These are phyloP conservation scores for Camptophora hylomeconis DNA, from an alignment of 2,329 filamentous ascomycete species.

Conservation along the genomic window DNA sequence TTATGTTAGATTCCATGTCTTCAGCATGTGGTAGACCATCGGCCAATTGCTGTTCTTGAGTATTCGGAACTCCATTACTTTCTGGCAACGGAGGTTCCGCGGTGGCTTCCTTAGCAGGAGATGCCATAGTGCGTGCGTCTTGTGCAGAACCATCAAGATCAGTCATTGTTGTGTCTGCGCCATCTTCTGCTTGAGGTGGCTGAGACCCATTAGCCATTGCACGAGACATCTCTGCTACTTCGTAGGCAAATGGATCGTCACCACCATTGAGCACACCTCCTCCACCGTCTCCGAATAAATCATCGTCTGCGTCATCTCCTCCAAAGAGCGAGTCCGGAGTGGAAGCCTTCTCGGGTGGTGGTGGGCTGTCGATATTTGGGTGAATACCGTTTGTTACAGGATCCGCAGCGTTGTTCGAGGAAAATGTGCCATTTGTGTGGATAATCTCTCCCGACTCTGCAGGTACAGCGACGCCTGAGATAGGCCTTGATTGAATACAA, in stretches of 20 bases:
- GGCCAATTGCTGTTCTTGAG: constrained; percentile 17
- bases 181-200: constrained; percentile 38
- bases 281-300: constrained; percentile 75
- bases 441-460: constrained; percentile 49
- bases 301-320: constrained; percentile 60
- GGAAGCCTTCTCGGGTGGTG: constrained; percentile 41
- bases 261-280: constrained; percentile 35
- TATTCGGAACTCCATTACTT: constrained; percentile 15
- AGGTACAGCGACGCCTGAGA: constrained; percentile 62
- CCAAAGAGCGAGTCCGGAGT: constrained; percentile 74
- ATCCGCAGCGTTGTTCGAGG: constrained; percentile 57
- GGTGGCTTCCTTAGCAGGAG: constrained; percentile 7
- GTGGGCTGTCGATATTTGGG: constrained; percentile 21
- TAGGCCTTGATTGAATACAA: constrained; percentile 70
- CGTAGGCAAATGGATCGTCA: constrained; percentile 57
- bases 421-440: constrained; percentile 53
- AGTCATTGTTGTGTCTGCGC: constrained; percentile 10
- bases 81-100: constrained; percentile 3
- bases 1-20: constrained; percentile 21
- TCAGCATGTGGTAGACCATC: constrained; percentile 33
- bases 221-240: constrained; percentile 69
- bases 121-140: constrained; percentile 2
- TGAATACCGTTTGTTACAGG: constrained; percentile 32
- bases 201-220: constrained; percentile 54
- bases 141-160: constrained; percentile 4